Percentiles rank a stretch among this genome's conserved stretches.
phyloP scores from a whole-genome alignment of 768 basidiomycete species.

The Kwoniella sp. region DNA sequence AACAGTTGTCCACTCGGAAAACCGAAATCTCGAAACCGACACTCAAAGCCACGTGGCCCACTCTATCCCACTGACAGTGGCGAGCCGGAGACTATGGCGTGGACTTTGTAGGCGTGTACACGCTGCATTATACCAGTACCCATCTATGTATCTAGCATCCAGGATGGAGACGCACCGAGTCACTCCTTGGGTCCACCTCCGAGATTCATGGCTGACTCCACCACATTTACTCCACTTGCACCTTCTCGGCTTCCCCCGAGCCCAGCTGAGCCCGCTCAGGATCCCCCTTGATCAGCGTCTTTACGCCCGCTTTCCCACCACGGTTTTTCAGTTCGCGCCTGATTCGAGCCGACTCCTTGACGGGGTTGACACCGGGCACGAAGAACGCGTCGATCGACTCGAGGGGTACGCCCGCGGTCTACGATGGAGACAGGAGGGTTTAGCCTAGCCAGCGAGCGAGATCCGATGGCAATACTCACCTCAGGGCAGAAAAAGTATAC shows the following conservation, averaged over 20 bases:
- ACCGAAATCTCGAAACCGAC: too few relatives aligned
- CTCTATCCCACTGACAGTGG: too few relatives aligned
- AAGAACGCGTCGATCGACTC: slow-evolving; percentile 26
- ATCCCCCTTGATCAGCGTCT: neutral
- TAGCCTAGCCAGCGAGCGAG: neutral
- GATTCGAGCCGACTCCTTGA: slow-evolving; percentile 17
- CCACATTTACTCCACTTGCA: neutral
- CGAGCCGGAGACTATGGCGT: too few relatives aligned
- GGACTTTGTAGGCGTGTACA: too few relatives aligned
- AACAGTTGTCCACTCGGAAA: too few relatives aligned
- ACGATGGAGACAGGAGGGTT: neutral
- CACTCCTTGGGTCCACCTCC: too few relatives aligned
- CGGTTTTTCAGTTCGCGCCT: slow-evolving; percentile 1
- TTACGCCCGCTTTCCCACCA: slow-evolving; percentile 3
- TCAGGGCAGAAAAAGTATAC: slow-evolving; percentile 24
- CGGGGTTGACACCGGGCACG: slow-evolving; percentile 16
- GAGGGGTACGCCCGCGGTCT: slow-evolving; percentile 31
- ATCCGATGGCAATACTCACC: slow-evolving; percentile 2
- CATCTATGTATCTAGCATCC: too few relatives aligned
- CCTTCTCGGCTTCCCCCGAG: neutral
- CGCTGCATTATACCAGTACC: too few relatives aligned
- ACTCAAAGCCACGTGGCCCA: too few relatives aligned
- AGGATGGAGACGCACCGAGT: too few relatives aligned
- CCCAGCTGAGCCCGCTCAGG: neutral
- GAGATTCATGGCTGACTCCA: too few relatives aligned